Percentiles rank a stretch among this genome's conserved stretches.
Evolutionary conservation across 306 rosid species (phyloP).

Genomic region (Mimosa bimucronata): DNA sequence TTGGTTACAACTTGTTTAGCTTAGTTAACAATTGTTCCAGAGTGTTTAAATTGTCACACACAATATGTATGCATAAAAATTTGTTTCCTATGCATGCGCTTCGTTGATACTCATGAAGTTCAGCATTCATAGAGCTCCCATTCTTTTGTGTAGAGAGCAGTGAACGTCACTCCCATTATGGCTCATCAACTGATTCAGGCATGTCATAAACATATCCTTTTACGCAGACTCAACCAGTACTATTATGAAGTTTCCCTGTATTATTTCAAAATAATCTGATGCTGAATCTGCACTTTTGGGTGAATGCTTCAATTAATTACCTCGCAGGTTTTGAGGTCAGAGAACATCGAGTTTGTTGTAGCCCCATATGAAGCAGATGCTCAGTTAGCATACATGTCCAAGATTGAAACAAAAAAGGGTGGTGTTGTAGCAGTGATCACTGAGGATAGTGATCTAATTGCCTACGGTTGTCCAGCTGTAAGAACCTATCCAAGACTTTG

Average conservation of each 20-base stretch:
- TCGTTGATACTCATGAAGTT: not conserved
- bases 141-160: conserved; percentile 67
- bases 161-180: conserved; percentile 75
- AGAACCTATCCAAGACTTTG: conserved; percentile 56
- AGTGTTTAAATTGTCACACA: not conserved
- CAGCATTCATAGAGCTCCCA: conserved; percentile 12
- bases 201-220: conserved; percentile 29
- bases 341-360: conserved; percentile 85
- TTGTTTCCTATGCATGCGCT: conserved; percentile 19
- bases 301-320: conserved; percentile 30
- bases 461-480: conserved; percentile 95
- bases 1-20: not conserved
- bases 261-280: conserved; percentile 23
- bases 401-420: conserved; percentile 61
- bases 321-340: conserved; percentile 74
- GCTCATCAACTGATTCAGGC: conserved; percentile 84
- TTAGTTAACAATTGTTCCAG: conserved; percentile 15
- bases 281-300: not conserved
- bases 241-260: not conserved
- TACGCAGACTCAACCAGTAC: not conserved
- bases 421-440: conserved; percentile 85
- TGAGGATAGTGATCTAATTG: conserved; percentile 62
- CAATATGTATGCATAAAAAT: not conserved
- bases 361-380: conserved; percentile 99
- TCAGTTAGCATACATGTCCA: conserved; percentile 80